Evolutionary conservation across 345 rosid species (phyloP).

Genomic region (Boechera divaricarpa): DNA sequence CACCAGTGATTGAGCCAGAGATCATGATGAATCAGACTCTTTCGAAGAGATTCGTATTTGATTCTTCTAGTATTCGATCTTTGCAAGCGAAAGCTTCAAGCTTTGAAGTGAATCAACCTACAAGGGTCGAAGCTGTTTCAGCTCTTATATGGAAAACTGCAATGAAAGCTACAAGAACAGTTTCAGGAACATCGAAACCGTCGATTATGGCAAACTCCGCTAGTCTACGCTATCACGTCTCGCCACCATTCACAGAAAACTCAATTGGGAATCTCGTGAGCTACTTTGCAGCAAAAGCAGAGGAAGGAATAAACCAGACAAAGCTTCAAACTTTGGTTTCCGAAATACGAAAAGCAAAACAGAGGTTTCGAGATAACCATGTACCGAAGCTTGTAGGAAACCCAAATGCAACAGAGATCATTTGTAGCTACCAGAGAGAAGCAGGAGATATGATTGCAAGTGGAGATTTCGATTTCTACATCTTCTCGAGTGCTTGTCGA

Average conservation of each 20-base stretch:
- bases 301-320: constrained; percentile 24
- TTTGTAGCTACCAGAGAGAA: constrained; percentile 32
- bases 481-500: constrained; percentile 37
- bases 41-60: constrained; percentile 39
- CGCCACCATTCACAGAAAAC: constrained; percentile 45
- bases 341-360: constrained; percentile 37
- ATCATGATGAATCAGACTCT: constrained; percentile 33
- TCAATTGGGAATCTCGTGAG: constrained; percentile 55
- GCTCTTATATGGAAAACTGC: constrained; percentile 55
- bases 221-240: constrained; percentile 45
- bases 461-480: constrained; percentile 42
- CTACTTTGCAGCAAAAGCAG: constrained; percentile 43
- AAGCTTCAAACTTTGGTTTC: constrained; percentile 42
- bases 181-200: constrained; percentile 36
- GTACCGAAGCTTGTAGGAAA: constrained; percentile 29
- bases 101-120: constrained; percentile 46
- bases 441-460: constrained; percentile 30
- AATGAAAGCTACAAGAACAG: constrained; percentile 43
- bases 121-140: constrained; percentile 58
- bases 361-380: constrained; percentile 39
- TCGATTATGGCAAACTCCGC: constrained; percentile 47
- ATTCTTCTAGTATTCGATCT: constrained; percentile 31
- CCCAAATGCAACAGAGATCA: constrained; percentile 21
- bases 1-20: constrained; percentile 45
- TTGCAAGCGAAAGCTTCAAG: constrained; percentile 44